Base-by-base conservation (phyloP, 2,329 filamentous ascomycete species). In the Plectosphaerella plurivora region DNA sequence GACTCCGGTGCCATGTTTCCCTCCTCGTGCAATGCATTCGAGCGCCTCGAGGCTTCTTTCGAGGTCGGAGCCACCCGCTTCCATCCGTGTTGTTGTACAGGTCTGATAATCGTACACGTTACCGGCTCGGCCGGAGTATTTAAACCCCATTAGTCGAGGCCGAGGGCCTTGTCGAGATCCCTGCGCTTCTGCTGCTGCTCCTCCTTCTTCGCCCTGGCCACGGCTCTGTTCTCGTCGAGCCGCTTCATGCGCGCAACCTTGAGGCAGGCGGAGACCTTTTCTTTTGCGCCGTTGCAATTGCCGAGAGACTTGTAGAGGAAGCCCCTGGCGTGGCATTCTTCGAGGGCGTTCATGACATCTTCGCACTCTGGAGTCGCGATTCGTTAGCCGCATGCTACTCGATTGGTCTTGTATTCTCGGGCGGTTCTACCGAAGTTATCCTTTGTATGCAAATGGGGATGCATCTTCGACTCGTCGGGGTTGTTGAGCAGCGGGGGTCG, bases 361-460 rank as follows among this genome's bases (percentile, higher is more conserved):
- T 93, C 90, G 81, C 94, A 99, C 65, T 88, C 94, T 99, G 64
- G 25, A 39, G 28, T 36, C 10, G 5, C n/a, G 51, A 28, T 49
- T 39, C 49, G 45, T 49, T 52, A 51, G 20, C 8, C 28, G 28
- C 18, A 12, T 24, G 41, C 10, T 46, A 39, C 39, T n/a, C 20
- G 15, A 24, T 25, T 20, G 55, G 55, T 36, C 37, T 44, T 20
- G 18, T 50, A 50, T 54, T 22, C 24, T 9, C 15, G 20, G 25
- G 28, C 14, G 14, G 15, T 37, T 65, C 45, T 81, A 96, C 93
- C 92, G 61, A 83, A 78, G 62, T 96, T 96, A 67, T 96, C 87
- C 68, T 94, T 91, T 25, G 91, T 96, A 68, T 97, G 92, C 3
- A 99, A 77, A 75, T 97, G 93, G 51, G 94, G 95, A 89, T 99